phyloP scores from a whole-genome alignment of 108 stramenopile genomes.

The Aureococcus anophagefferens region DNA sequence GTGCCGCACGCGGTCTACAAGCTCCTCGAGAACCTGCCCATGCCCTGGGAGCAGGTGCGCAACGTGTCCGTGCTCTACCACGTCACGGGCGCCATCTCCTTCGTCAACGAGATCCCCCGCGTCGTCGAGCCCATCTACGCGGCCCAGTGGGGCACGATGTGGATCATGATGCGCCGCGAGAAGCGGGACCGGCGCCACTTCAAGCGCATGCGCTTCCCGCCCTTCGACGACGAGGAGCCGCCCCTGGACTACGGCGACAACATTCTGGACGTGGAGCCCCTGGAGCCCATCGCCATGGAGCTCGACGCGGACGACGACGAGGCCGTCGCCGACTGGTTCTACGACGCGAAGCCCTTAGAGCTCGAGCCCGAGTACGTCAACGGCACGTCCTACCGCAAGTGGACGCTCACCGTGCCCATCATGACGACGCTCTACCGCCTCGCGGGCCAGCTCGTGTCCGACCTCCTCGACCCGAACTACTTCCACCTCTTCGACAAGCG shows the following conservation, averaged over 20 bases:
- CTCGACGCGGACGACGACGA: conserved; percentile 50
- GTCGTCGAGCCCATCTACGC: conserved; percentile 96
- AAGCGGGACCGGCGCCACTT: conserved; percentile 97
- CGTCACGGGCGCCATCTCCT: conserved; percentile 94
- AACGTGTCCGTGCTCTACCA: conserved; percentile 93
- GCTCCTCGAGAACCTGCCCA: conserved; percentile 95
- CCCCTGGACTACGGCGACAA: conserved; percentile 98
- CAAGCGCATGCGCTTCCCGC: conserved; percentile 98
- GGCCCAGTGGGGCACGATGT: conserved; percentile 97
- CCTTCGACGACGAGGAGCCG: conserved; percentile 99
- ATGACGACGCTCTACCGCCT: conserved; percentile 85
- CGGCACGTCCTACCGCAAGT: conserved; percentile 82
- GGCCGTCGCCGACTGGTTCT: conserved; percentile 55
- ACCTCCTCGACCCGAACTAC: conserved; percentile 75
- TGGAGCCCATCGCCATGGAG: conserved; percentile 72
- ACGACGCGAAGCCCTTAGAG: conserved; percentile 50
- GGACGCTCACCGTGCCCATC: conserved; percentile 84
- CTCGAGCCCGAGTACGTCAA: conserved; percentile 51
- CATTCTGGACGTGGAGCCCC: conserved; percentile 92
- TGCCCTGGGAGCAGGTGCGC: conserved; percentile 89
- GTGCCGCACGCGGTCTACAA: conserved; percentile 97
- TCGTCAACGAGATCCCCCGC: conserved; percentile 93
- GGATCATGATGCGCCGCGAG: conserved; percentile 98
- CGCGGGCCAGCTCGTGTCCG: conserved; percentile 79
- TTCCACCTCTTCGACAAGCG: conserved; percentile 85